phyloP scores from a whole-genome alignment of 108 stramenopile genomes.

The Nitzschia palea region DNA sequence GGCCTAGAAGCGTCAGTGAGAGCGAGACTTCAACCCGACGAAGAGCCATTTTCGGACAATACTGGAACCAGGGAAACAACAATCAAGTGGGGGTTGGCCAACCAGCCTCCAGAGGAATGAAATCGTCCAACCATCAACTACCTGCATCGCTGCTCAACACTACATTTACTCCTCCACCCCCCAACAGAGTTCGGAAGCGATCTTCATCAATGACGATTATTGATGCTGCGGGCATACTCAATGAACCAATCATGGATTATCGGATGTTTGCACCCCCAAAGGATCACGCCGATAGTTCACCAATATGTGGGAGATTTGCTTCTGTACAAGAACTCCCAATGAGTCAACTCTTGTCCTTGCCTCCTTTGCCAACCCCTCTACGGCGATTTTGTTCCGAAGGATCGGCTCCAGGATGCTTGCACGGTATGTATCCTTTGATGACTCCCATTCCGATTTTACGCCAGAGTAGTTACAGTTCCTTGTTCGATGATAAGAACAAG shows the following conservation, averaged over 20 bases:
- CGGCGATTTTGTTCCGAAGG: conserved; percentile 28
- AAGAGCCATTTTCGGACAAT: conserved; percentile 37
- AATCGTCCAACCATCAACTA: neutral
- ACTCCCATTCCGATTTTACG: conserved; percentile 36
- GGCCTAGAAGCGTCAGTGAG: conserved; percentile 2
- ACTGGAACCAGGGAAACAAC: conserved; percentile 19
- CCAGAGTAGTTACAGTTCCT: conserved; percentile 22
- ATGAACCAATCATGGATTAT: conserved; percentile 12
- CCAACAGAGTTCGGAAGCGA: conserved; percentile 3
- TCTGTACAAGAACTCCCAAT: conserved; percentile 13
- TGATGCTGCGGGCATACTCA: neutral
- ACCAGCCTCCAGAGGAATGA: too few species aligned
- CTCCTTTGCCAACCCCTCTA: conserved; percentile 34
- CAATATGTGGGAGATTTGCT: conserved; percentile 25
- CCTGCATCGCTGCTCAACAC: neutral
- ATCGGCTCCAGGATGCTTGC: conserved; percentile 4
- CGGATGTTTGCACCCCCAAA: conserved; percentile 29
- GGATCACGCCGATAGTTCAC: conserved; percentile 6
- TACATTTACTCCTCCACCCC: neutral
- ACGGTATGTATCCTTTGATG: conserved; percentile 41
- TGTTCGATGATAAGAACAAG: neutral
- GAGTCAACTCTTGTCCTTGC: conserved; percentile 13
- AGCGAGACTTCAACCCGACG: conserved; percentile 3
- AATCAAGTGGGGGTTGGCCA: neutral
- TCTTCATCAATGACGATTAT: conserved; percentile 3